A percentile compares a stretch with the other conserved stretches of the same genome.
phyloP scores from a whole-genome alignment of 2,329 filamentous ascomycete genomes.

The Tolypocladium inflatum region DNA sequence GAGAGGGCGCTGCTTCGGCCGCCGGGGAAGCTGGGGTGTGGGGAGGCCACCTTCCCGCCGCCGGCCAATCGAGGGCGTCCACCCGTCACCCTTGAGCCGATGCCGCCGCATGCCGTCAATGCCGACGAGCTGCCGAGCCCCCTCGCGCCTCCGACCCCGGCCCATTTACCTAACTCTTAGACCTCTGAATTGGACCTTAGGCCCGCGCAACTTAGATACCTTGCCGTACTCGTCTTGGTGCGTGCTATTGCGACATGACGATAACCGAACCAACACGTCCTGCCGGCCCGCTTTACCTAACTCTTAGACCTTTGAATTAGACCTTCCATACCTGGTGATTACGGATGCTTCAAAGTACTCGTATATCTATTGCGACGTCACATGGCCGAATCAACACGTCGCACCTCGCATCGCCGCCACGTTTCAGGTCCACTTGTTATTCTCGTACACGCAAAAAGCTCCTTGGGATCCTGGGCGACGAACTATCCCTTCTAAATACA shows the following conservation, averaged over 20 bases:
- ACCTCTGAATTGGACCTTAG: background rate
- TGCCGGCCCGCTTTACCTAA: background rate
- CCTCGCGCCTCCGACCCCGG: background rate
- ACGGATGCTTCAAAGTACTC: too few species aligned
- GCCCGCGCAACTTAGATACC: background rate
- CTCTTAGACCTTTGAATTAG: background rate
- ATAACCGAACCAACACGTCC: background rate
- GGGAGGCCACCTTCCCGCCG: background rate
- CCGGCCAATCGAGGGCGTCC: background rate
- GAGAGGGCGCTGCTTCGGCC: background rate
- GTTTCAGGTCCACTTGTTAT: background rate
- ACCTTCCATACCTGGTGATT: background rate
- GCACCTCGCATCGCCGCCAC: background rate
- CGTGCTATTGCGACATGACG: background rate
- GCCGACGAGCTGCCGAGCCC: conserved; percentile 1
- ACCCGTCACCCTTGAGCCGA: conserved; percentile 6
- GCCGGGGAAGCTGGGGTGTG: background rate
- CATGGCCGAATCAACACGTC: background rate
- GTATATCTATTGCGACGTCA: background rate
- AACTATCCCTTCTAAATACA: background rate
- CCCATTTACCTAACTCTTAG: background rate
- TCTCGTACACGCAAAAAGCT: background rate
- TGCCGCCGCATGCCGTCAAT: conserved; percentile 8
- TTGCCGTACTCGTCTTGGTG: background rate
- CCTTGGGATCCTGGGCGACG: background rate